Base-by-base conservation (phyloP, 2,329 filamentous ascomycete species). In the Clarireedia paspali region DNA sequence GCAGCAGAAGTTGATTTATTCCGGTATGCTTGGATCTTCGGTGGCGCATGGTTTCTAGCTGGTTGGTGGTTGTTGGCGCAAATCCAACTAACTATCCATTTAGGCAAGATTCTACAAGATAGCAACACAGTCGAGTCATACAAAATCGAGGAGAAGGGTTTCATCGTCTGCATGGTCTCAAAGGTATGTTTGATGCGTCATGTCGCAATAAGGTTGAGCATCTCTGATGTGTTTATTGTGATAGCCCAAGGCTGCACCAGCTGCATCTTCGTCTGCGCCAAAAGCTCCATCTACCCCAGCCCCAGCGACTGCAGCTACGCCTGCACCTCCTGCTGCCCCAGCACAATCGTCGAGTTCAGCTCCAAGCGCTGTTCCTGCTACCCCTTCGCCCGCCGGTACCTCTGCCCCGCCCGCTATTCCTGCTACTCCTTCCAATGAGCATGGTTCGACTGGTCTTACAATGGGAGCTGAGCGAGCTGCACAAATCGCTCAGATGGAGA, bases 121-220 rank as follows among this genome's bases (percentile, higher is more conserved):
- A 90, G 91, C 60, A 94, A 96, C 70, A 96, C 91, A 2, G 88
- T 99, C 66, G 90, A 91, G 73, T 91, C 89, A 42, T 97, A 97
- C 78, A 96, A 90, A 75, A 97, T 99, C 62, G 92, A 99, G 75
- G 94, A 97, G 81, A 99, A 97, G 80, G 94, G 94, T 39, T 99
- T 97, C 72, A 91, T 99, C 67, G 94, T 99, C 59, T 99, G 94
- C 77, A 96, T 99, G 85, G 86, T 95, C 67, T 90, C 89, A 71
- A 97, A 97, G 88, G 91, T 95, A 77, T 61, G 73, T 23, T 30
- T 36, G 20, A 30, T 20, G 42, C 26, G 7, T 52, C 12, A 30
- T n/a, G 10, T 23, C 12, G 30, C 30, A 12, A 34, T 34, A 34
- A 34, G 30, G 30, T 12, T 34, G 30, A 34, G 30, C 30, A 34